Evolutionary conservation across 352 stramenopile genomes (phyloP).

Genomic region (Pythium aristosporum): DNA sequence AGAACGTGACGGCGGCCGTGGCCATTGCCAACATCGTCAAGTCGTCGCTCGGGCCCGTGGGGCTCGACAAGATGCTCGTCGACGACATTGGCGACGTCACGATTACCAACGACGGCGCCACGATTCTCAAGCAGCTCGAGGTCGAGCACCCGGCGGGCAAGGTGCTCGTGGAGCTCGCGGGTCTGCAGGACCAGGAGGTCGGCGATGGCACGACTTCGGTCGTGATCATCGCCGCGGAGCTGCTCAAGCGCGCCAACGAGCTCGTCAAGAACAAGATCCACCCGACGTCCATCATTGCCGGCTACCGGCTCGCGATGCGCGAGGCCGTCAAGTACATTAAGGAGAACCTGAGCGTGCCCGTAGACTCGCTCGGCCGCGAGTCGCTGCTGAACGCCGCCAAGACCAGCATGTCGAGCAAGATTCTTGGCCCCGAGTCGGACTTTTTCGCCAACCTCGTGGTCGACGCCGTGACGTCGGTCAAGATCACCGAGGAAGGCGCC

Average conservation of each 20-base stretch:
- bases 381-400: conserved; percentile 97
- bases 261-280: conserved; percentile 99
- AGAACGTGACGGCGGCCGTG: conserved; percentile 97
- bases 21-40: conserved; percentile 99
- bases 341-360: conserved; percentile 95
- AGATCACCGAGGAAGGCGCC: conserved; percentile 86
- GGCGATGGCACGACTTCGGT: conserved; percentile 99
- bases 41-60: conserved; percentile 97
- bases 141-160: conserved; percentile 99
- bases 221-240: conserved; percentile 98
- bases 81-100: conserved; percentile 99
- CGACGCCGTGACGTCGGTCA: conserved; percentile 96
- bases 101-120: conserved; percentile 99
- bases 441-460: conserved; percentile 99
- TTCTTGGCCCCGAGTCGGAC: conserved; percentile 96
- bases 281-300: conserved; percentile 98
- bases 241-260: conserved; percentile 94
- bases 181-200: conserved; percentile 99
- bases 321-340: conserved; percentile 99
- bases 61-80: conserved; percentile 99
- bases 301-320: conserved; percentile 98
- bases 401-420: conserved; percentile 99
- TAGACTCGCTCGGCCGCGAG: conserved; percentile 92
- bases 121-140: conserved; percentile 99
- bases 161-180: conserved; percentile 97